Base-by-base conservation (phyloP, 169 alveolate species). In the Eimeria falciformis region DNA sequence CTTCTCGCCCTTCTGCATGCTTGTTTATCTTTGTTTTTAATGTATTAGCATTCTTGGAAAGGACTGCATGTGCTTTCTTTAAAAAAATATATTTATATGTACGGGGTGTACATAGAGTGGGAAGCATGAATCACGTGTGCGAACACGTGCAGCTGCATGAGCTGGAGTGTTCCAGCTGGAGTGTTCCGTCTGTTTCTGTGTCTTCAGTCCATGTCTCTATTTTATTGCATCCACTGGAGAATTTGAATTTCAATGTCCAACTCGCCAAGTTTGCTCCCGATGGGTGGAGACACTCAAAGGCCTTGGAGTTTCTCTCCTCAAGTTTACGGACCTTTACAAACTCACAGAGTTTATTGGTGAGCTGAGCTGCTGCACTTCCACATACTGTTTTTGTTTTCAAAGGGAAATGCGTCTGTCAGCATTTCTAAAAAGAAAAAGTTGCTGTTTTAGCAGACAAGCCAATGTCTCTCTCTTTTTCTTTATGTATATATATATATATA, bases 331-430 rank as follows among this genome's bases (percentile, higher is more conserved):
- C 17, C 46, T 83, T 5, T 83, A 83, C 37, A 27, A 40, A 7
- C 68, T 83, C 50, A 65, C 81, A 11, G 82, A 65, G 4, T 83
- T 58, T 46, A 71, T 93, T 11, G 95, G 95, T 73, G 25, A 37
- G 81, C 25, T 65, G 17, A 23, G 40, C 17, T 18, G 12, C 17
- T 9, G 3, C 2, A 21, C 17, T 53, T 12, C 3, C 1, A 21
- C 25, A 53, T 17, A 21, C 17, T 3, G 1, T 12, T 17, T 1
- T 2, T 12, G n/a, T 53, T 53, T 53, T 53, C 0, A 1, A 1
- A 12, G 65, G 65, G 65, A 17, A 3, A 12, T 53, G 25, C n/a
- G 65, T 17, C 2, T 12, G 65, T 53, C 65, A 21, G 3, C n/a
- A 53, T 21, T 17, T 17, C n/a, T 53, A 12, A 17, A 53, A 21